Percentiles rank a stretch among this genome's conserved stretches.
phyloP scores from a whole-genome alignment of 495 filamentous ascomycete genomes.

The Hyaloscypha bicolor region DNA sequence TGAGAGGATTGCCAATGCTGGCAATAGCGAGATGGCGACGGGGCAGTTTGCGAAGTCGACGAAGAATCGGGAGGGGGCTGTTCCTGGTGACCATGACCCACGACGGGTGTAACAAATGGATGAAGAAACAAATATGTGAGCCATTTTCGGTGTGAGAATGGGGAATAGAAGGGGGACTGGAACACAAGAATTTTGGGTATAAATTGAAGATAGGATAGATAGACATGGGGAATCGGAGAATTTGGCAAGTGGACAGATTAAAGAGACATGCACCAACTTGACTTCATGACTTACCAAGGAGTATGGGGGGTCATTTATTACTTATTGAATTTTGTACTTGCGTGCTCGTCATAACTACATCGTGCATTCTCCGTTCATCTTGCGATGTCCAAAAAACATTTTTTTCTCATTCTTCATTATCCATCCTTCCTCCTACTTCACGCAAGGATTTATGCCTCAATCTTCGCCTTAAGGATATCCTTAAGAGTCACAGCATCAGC shows the following conservation, averaged over 20 bases:
- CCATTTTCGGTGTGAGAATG: not conserved
- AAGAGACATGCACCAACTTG: not conserved
- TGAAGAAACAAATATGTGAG: too few species aligned
- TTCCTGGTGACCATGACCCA: constrained; percentile 2
- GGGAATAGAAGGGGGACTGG: constrained; percentile 8
- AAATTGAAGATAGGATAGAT: not conserved
- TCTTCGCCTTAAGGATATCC: constrained; percentile 85
- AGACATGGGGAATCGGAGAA: not conserved
- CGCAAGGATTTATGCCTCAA: constrained; percentile 39
- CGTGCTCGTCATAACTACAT: not conserved
- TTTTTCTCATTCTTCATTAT: not conserved
- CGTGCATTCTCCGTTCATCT: not conserved
- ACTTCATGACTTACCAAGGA: not conserved
- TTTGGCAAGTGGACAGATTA: not conserved
- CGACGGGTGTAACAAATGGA: not conserved
- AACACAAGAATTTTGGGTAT: not conserved
- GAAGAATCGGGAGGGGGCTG: constrained; percentile 26
- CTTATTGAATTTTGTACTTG: not conserved
- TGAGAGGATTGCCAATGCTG: constrained; percentile 17
- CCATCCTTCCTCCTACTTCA: not conserved
- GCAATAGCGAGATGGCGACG: constrained; percentile 19
- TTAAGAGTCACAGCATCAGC: constrained; percentile 94
- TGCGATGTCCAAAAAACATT: not conserved
- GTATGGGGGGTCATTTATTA: not conserved
- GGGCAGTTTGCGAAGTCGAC: constrained; percentile 15